These are phyloP conservation scores for Conidiobolus incongruus DNA, from an alignment of 371 early-diverging fungal genomes.

Conservation along the genomic window DNA sequence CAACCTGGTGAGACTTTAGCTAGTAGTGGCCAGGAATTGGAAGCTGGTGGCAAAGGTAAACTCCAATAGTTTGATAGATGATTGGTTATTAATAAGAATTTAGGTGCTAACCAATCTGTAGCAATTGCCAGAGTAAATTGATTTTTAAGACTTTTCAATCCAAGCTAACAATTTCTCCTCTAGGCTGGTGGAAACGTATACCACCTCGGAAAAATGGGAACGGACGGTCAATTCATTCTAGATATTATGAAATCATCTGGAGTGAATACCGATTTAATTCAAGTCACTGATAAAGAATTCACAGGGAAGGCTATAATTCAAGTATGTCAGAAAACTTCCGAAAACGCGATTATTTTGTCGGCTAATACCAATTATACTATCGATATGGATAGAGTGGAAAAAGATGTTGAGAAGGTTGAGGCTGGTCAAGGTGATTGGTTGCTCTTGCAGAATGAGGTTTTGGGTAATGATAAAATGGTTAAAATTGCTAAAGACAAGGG, in stretches of 20 bases:
- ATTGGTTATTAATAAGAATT: neutral
- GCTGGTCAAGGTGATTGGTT: neutral
- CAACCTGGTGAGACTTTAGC: conserved; percentile 61
- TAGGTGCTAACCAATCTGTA: conserved; percentile 67
- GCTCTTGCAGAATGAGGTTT: neutral
- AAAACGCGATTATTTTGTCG: neutral
- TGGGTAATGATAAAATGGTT: neutral
- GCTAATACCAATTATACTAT: neutral
- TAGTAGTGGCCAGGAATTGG: conserved; percentile 25
- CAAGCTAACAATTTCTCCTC: neutral
- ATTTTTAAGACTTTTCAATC: neutral
- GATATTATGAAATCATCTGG: neutral
- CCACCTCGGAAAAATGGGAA: neutral
- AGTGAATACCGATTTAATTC: neutral
- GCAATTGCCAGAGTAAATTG: conserved; percentile 35
- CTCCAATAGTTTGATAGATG: neutral
- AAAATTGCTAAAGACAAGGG: neutral
- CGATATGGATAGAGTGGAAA: neutral
- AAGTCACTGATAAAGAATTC: no score
- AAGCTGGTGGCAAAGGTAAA: conserved; percentile 74
- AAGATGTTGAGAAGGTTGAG: no score
- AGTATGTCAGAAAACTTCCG: neutral
- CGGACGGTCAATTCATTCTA: neutral
- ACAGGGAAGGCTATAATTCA: neutral
- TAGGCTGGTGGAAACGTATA: neutral